Base-by-base conservation (phyloP, 2,329 filamentous ascomycete genomes). In the Cordyceps cateniannulata region DNA sequence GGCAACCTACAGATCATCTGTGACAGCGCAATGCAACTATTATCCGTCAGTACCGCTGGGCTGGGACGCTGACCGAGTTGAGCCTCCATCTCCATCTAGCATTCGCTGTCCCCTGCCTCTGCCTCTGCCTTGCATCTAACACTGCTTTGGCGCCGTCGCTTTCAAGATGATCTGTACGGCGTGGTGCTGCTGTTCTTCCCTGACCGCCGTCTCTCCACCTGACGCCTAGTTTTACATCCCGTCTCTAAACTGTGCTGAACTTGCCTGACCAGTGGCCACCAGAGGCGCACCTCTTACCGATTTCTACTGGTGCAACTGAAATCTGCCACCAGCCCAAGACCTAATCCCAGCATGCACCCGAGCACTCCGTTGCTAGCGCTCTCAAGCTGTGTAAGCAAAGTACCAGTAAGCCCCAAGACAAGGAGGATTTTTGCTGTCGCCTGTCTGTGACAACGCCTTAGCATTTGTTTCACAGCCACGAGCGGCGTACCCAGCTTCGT, bases 391-490 rank as follows among this genome's bases (percentile, higher is more conserved):
- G 47, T 16, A 10, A 51, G 35, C 20, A 20, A 35, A 32, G 47
- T 35, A 47, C 10, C 6, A 49, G 47, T 24, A 44, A 35, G 25
- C 48, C 16, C 25, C 45, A 42, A 16, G 40, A 45, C 48, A 20
- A n/a, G 18, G 35, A 9, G 12, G 42, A 35, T 35, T 12, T 12
- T 3, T 35, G 14, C 3, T 14, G 14, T 35, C 32, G 32, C 32
- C 44, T 29, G 27, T 56, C 40, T 42, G 32, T 52, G 47, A 59
- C 27, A 16, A 14, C 22, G 14, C 22, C 52, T 42, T 35, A 20
- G 35, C 35, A 20, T 38, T 27, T 47, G 59, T 61, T 53, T 61
- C 59, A 61, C 32, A 61, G 59, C 59, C 59, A 61, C 52, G 59
- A 61, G 59, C 52, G 7, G 20, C 42, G 35, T 45, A 42, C 2